phyloP scores from a whole-genome alignment of 2,329 filamentous ascomycete genomes.

The Colletotrichum agaves region DNA sequence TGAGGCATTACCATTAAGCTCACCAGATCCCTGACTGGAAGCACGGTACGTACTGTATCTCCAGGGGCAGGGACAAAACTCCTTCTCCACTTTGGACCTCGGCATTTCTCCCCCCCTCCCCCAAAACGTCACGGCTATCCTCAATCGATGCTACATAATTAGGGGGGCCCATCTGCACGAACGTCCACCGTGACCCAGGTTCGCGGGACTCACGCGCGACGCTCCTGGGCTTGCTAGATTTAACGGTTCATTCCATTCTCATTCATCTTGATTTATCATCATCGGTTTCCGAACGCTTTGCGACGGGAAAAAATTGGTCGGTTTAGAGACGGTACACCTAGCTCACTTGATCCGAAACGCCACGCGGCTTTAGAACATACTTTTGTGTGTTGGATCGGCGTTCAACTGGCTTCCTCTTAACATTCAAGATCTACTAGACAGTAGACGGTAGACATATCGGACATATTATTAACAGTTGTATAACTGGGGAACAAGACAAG shows the following conservation, averaged over 20 bases:
- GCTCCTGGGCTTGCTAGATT: too few species aligned
- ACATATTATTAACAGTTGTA: too few species aligned
- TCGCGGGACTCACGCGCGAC: not conserved
- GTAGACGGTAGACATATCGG: not conserved
- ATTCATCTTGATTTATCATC: not conserved
- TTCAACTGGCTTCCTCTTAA: too few species aligned
- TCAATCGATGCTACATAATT: conserved; percentile 23
- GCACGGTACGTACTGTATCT: not conserved
- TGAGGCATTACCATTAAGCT: not conserved
- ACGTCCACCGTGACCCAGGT: not conserved
- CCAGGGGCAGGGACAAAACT: conserved; percentile 3
- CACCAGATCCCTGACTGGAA: conserved; percentile 13
- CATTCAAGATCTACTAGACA: not conserved
- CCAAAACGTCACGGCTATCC: not conserved
- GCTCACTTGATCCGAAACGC: not conserved
- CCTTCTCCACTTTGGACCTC: conserved; percentile 32
- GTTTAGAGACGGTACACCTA: not conserved
- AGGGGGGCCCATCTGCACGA: conserved; percentile 7
- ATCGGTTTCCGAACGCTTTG: too few species aligned
- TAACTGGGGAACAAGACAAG: not conserved
- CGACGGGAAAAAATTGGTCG: too few species aligned
- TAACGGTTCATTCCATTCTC: not conserved
- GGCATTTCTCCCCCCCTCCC: conserved; percentile 18
- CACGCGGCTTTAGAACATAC: not conserved
- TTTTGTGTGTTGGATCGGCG: not conserved